These are phyloP conservation scores for Myriosclerotinia curreyana DNA, from an alignment of 2,329 filamentous ascomycete species.

Conservation along the genomic window DNA sequence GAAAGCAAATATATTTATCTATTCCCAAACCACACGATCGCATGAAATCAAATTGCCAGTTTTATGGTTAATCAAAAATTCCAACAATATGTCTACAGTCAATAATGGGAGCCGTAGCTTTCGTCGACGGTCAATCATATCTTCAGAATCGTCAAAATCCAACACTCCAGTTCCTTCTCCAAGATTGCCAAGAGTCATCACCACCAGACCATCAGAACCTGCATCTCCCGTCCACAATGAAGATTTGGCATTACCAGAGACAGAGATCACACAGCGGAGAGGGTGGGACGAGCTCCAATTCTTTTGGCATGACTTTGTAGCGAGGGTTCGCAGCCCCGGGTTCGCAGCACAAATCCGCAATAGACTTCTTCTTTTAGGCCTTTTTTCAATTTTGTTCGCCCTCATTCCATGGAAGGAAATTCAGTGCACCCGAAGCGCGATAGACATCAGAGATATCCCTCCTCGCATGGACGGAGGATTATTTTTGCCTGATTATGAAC, in stretches of 20 bases:
- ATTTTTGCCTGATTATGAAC: neutral
- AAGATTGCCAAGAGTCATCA: neutral
- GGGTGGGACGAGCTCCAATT: neutral
- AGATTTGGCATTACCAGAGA: neutral
- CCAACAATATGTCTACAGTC: conserved; percentile 5
- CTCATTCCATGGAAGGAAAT: neutral
- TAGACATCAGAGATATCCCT: too few relatives aligned
- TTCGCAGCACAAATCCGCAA: neutral
- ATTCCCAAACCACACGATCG: neutral
- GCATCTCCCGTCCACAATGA: neutral
- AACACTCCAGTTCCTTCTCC: neutral
- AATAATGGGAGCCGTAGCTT: neutral
- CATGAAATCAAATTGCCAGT: neutral
- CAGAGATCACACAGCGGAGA: neutral
- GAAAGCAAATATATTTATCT: neutral
- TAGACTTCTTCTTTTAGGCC: neutral
- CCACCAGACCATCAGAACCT: neutral
- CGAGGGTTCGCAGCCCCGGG: neutral
- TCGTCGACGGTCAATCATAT: too few relatives aligned
- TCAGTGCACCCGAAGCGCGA: neutral
- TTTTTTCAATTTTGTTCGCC: too few relatives aligned
- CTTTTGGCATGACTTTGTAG: too few relatives aligned
- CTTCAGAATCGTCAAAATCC: neutral
- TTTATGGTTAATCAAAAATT: neutral
- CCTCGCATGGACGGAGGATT: neutral